Evolutionary conservation across 2,329 filamentous ascomycete species (phyloP).

Genomic region (Colletotrichum caudatum): DNA sequence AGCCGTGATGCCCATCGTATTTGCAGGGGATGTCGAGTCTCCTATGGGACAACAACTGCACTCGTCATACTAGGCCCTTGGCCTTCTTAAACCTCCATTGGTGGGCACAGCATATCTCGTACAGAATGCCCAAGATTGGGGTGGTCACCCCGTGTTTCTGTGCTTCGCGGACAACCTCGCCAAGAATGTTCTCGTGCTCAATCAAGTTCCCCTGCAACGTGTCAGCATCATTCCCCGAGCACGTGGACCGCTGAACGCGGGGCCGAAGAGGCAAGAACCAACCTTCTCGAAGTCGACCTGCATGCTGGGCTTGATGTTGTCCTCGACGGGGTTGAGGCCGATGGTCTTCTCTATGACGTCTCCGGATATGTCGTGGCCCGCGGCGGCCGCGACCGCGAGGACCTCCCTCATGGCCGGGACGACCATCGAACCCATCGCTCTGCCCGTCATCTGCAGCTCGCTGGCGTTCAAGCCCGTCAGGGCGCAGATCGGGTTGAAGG

Average conservation of each 20-base stretch:
- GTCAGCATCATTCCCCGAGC: background rate
- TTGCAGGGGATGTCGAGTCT: background rate
- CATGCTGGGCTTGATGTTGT: slow-evolving; percentile 66
- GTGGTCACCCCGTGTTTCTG: slow-evolving; percentile 58
- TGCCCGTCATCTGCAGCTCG: slow-evolving; percentile 59
- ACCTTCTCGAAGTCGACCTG: slow-evolving; percentile 62
- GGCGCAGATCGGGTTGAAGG: slow-evolving; percentile 65
- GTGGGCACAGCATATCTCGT: slow-evolving; percentile 60
- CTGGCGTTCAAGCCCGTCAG: slow-evolving; percentile 64
- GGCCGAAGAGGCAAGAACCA: no score
- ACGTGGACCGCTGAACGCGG: no score
- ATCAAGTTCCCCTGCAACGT: slow-evolving; percentile 43
- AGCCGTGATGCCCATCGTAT: background rate
- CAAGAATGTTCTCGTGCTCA: slow-evolving; percentile 65
- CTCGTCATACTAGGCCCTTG: slow-evolving; percentile 49
- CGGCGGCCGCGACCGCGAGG: slow-evolving; percentile 57
- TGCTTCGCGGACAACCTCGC: slow-evolving; percentile 63
- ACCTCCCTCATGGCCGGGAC: slow-evolving; percentile 67
- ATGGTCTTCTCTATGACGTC: slow-evolving; percentile 60
- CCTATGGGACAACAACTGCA: background rate
- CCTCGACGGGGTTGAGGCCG: slow-evolving; percentile 60
- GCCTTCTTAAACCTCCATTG: slow-evolving; percentile 61
- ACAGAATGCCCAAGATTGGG: slow-evolving; percentile 62
- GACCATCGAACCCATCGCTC: slow-evolving; percentile 60
- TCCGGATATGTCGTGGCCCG: slow-evolving; percentile 56